A percentile compares a stretch with the other conserved stretches of the same genome.
Evolutionary conservation across 306 rosid species (phyloP).

Genomic region (Notholithocarpus densiflorus): DNA sequence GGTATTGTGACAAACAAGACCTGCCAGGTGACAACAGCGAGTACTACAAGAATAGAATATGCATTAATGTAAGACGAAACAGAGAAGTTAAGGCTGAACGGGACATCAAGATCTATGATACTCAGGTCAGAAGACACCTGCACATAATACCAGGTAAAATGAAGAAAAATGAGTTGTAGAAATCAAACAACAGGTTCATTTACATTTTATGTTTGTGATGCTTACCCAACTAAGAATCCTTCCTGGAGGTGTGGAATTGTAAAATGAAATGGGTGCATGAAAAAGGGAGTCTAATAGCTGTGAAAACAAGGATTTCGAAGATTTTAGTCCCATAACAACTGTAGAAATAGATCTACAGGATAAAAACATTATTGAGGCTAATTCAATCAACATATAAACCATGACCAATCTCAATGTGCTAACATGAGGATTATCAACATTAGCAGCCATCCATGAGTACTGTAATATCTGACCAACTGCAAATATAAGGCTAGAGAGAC

Average conservation of each 20-base stretch:
- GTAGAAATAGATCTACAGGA: conserved; percentile 25
- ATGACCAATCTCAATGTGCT: conserved; percentile 18
- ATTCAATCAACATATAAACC: conserved; percentile 36
- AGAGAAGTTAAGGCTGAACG: conserved; percentile 20
- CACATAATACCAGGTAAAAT: not conserved
- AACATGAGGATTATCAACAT: conserved; percentile 31
- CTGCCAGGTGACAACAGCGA: conserved; percentile 52
- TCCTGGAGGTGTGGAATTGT: conserved; percentile 66
- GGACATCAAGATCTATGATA: conserved; percentile 48
- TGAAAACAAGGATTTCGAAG: conserved; percentile 36
- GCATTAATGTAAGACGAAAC: conserved; percentile 14
- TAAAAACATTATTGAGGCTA: conserved; percentile 19
- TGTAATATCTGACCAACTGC: conserved; percentile 38
- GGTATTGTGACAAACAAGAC: conserved; percentile 44
- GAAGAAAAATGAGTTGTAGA: conserved; percentile 2
- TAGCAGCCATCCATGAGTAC: conserved; percentile 53
- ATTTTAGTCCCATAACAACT: conserved; percentile 31
- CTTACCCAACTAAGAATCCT: conserved; percentile 64
- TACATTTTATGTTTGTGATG: not conserved
- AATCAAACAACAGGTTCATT: not conserved
- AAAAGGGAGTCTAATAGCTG: not conserved
- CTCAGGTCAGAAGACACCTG: conserved; percentile 58
- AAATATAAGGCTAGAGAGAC: conserved; percentile 23
- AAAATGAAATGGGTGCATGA: conserved; percentile 54
- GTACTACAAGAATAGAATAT: conserved; percentile 31